Evolutionary conservation across 2,329 filamentous ascomycete species (phyloP).

Genomic region (Alternaria sp.): DNA sequence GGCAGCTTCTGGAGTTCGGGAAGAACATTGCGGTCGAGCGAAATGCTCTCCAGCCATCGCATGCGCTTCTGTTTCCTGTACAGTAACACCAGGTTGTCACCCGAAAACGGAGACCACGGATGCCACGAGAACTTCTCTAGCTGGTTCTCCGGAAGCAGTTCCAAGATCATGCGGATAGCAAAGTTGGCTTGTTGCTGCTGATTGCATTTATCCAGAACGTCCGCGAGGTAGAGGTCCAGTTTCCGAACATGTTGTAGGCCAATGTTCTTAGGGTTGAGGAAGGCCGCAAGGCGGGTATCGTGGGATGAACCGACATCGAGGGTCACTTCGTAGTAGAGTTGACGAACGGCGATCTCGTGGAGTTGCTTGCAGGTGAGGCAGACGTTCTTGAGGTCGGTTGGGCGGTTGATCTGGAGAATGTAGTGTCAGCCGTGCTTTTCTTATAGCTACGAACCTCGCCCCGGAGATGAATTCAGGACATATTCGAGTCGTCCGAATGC

Average conservation of each 20-base stretch:
- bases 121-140: conserved; percentile 62
- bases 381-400: conserved; percentile 57
- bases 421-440: conserved; percentile 2
- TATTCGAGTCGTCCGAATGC: not conserved
- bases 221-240: conserved; percentile 57
- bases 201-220: conserved; percentile 55
- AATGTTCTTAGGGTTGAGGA: conserved; percentile 58
- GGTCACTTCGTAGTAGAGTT: conserved; percentile 57
- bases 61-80: conserved; percentile 59
- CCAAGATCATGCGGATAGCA: conserved; percentile 58
- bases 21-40: conserved; percentile 54
- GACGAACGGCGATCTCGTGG: conserved; percentile 56
- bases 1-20: conserved; percentile 54
- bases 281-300: conserved; percentile 55
- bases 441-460: not conserved
- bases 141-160: conserved; percentile 58
- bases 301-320: conserved; percentile 57
- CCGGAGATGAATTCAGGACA: not conserved
- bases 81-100: conserved; percentile 58
- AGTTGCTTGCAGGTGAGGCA: conserved; percentile 59
- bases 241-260: conserved; percentile 58
- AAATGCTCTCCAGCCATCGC: conserved; percentile 59
- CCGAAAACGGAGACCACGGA: conserved; percentile 58
- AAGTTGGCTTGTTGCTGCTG: conserved; percentile 57
- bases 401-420: conserved; percentile 51